Evolutionary conservation across 495 filamentous ascomycete species (phyloP).

Genomic region (Penicillium turbatum): DNA sequence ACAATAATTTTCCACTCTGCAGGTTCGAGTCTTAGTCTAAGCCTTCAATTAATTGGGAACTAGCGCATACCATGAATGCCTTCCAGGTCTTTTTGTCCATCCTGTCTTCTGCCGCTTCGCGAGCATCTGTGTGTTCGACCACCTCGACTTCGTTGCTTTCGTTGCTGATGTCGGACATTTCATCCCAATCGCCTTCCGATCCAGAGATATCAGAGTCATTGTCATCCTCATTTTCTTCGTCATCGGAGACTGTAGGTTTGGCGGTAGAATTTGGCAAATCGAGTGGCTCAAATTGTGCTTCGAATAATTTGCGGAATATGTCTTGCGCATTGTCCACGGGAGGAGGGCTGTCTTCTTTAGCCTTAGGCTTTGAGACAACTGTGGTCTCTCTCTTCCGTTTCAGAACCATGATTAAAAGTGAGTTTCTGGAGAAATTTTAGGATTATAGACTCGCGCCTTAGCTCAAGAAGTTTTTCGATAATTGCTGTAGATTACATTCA

Average conservation of each 20-base stretch:
- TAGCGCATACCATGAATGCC: constrained; percentile 64
- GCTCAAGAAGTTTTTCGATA: constrained; percentile 15
- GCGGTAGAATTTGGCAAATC: constrained; percentile 25
- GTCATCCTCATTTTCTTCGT: constrained; percentile 29
- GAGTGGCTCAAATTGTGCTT: constrained; percentile 77
- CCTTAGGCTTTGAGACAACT: constrained; percentile 28
- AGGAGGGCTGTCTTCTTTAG: constrained; percentile 15
- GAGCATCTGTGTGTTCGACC: constrained; percentile 55
- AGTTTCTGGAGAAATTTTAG: not conserved
- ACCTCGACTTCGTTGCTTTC: constrained; percentile 50
- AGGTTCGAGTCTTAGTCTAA: constrained; percentile 13
- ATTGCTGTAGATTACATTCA: not conserved
- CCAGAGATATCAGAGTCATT: constrained; percentile 20
- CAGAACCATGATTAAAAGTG: constrained; percentile 23
- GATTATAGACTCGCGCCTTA: not conserved
- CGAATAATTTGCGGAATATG: constrained; percentile 77
- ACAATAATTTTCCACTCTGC: constrained; percentile 49
- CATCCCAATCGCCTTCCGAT: constrained; percentile 56
- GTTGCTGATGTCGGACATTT: constrained; percentile 50
- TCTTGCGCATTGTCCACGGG: constrained; percentile 37
- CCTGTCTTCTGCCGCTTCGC: constrained; percentile 31
- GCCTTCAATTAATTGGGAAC: not conserved
- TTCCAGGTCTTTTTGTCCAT: constrained; percentile 65
- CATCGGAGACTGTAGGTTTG: constrained; percentile 17
- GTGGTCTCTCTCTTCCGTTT: constrained; percentile 41